Base-by-base conservation (phyloP, 371 early-diverging fungal species). In the Mortierella sp. region DNA sequence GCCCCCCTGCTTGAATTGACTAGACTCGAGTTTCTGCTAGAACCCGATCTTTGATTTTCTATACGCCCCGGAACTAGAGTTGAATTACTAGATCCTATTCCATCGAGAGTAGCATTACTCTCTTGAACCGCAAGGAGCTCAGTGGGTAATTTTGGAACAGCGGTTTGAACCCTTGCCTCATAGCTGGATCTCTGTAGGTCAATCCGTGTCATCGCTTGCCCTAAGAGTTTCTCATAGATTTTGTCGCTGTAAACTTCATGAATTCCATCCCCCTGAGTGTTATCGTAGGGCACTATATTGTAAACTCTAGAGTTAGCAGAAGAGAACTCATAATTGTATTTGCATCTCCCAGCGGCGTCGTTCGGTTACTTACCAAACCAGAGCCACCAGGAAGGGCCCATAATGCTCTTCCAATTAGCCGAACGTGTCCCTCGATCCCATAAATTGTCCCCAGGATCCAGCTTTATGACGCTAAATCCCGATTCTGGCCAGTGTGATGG, bases 261-360 rank as follows among this genome's bases (percentile, higher is more conserved):
- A 28, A 81, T 67, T 2, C 91, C 91, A 69, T 88, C 84, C 7
- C 91, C 89, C 15, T 84, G 76, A 2, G 87, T 86, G 47, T 86
- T 77, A 24, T 50, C 72, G 24, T 76, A 76, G 0, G 82, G 82
- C 2, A 81, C 82, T 81, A 57, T 24, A 62, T 43, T 9, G 45
- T 24, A 52, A 1, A 47, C 21, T 22, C 13, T 45, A 11, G n/a
- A 45, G 19, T 13, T 16, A 50, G 50, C 4, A 19, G 24, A 47
- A 48, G 13, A 32, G 33, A 24, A 10, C 3, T 9, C 4, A 28
- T 52, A 19, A 33, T 58, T 24, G 36, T 5, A 36, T 21, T 33
- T 59, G 41, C 24, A 9, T 32, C 6, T 16, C 9, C 9, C 9
- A 28, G 45, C 24, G 4, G 15, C n/a, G 60, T 59, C 32, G 15